Conservation (phyloP, 148 eudicot genomes). For the Limonium bicolor region DNA sequence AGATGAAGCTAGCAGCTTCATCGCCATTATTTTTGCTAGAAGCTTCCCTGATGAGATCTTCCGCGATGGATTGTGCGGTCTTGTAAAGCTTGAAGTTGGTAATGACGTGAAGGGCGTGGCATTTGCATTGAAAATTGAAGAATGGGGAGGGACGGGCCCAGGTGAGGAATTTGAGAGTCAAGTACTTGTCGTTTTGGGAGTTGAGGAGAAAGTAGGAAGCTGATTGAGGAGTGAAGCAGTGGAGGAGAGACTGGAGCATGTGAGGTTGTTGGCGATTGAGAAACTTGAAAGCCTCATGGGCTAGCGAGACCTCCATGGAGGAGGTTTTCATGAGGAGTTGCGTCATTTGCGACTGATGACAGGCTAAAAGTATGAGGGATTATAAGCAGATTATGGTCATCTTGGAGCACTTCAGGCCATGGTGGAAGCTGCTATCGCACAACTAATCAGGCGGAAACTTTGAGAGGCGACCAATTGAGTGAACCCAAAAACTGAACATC, state of each 20-base stretch:
- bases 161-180: slow-evolving; percentile 42
- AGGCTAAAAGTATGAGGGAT: no score
- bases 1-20: slow-evolving; percentile 18
- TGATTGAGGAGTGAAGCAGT: slow-evolving; percentile 43
- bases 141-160: slow-evolving; percentile 45
- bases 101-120: slow-evolving; percentile 53
- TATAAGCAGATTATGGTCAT: no score
- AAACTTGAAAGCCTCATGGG: slow-evolving; percentile 38
- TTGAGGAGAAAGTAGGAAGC: slow-evolving; percentile 44
- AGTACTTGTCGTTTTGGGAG: slow-evolving; percentile 30
- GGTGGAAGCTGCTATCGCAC: no score
- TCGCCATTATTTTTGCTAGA: no score
- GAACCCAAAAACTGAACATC: no score
- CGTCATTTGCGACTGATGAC: no score
- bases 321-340: no score
- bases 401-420: no score
- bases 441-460: no score
- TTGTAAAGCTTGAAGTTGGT: slow-evolving; percentile 61
- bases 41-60: slow-evolving; percentile 24
- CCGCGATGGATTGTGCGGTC: slow-evolving; percentile 49
- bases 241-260: slow-evolving; percentile 23
- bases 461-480: no score
- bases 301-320: slow-evolving; percentile 13
- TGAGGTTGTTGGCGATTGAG: slow-evolving; percentile 30
- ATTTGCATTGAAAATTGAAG: slow-evolving; percentile 35